These are phyloP conservation scores for Pseudogymnoascus sp. DNA, from an alignment of 2,329 filamentous ascomycete species.

Conservation along the genomic window DNA sequence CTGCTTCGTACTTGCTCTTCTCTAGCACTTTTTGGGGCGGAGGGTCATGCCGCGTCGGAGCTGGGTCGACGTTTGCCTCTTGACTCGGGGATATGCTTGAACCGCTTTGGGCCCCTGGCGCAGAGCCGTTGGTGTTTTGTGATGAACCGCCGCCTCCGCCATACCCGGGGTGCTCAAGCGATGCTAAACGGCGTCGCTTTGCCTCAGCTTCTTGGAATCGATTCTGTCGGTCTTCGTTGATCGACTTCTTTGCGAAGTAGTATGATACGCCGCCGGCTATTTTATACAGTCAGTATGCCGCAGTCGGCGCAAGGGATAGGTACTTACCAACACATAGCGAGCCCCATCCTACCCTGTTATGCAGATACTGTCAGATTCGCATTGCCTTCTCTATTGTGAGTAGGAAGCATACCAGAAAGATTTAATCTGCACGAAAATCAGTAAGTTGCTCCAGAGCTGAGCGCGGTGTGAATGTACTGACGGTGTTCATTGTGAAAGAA, in stretches of 20 bases:
- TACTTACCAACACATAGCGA: conserved; percentile 71
- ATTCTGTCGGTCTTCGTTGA: conserved; percentile 79
- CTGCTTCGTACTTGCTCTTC: conserved; percentile 87
- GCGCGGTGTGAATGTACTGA: conserved; percentile 29
- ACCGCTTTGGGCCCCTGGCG: conserved; percentile 43
- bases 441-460: not conserved
- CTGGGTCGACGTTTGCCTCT: conserved; percentile 72
- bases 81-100: conserved; percentile 56
- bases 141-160: conserved; percentile 19
- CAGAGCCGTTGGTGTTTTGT: conserved; percentile 39
- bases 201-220: conserved; percentile 61
- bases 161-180: conserved; percentile 44
- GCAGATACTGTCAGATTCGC: conserved; percentile 18
- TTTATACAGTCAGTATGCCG: conserved; percentile 15
- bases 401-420: conserved; percentile 53
- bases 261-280: conserved; percentile 84
- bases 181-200: conserved; percentile 51
- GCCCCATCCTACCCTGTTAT: conserved; percentile 78
- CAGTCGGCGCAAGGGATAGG: not conserved
- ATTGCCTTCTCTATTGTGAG: conserved; percentile 10
- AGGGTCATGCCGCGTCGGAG: conserved; percentile 74
- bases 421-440: conserved; percentile 43
- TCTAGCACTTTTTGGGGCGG: conserved; percentile 60
- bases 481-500: conserved; percentile 45
- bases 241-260: conserved; percentile 88